Percentiles rank a stretch among this genome's conserved stretches.
These are phyloP conservation scores for Casuarina equisetifolia DNA, from an alignment of 306 rosid species.

Conservation along the genomic window DNA sequence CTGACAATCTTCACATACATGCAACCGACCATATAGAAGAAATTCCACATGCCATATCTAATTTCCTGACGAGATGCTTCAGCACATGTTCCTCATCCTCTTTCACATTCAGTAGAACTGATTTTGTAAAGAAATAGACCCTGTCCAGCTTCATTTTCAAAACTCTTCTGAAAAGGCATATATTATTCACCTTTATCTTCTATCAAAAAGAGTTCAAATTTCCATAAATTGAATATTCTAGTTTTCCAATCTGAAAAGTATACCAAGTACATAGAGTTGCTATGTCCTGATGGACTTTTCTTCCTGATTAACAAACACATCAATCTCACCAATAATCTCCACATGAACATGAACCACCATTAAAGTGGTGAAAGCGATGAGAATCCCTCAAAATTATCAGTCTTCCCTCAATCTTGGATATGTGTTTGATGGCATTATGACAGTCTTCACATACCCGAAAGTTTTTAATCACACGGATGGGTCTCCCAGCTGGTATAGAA, in stretches of 20 bases:
- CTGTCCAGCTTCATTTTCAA: too few species aligned
- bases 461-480: constrained; percentile 78
- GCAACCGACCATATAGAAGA: too few species aligned
- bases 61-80: too few species aligned
- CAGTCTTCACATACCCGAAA: constrained; percentile 85
- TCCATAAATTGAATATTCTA: neutral
- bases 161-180: too few species aligned
- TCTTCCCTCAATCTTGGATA: constrained; percentile 78
- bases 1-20: too few species aligned
- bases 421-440: constrained; percentile 77
- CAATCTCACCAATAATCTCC: constrained; percentile 76
- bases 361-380: constrained; percentile 85
- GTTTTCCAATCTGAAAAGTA: neutral
- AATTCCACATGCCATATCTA: too few species aligned
- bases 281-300: neutral
- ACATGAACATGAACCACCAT: constrained; percentile 68
- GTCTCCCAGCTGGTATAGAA: constrained; percentile 69
- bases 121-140: too few species aligned
- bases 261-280: constrained; percentile 23
- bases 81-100: too few species aligned
- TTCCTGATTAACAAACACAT: constrained; percentile 7
- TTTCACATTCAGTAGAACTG: too few species aligned
- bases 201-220: too few species aligned
- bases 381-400: constrained; percentile 72
- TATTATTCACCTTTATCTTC: too few species aligned